Base-by-base conservation (phyloP, 345 rosid species). In the Trapa incisa region DNA sequence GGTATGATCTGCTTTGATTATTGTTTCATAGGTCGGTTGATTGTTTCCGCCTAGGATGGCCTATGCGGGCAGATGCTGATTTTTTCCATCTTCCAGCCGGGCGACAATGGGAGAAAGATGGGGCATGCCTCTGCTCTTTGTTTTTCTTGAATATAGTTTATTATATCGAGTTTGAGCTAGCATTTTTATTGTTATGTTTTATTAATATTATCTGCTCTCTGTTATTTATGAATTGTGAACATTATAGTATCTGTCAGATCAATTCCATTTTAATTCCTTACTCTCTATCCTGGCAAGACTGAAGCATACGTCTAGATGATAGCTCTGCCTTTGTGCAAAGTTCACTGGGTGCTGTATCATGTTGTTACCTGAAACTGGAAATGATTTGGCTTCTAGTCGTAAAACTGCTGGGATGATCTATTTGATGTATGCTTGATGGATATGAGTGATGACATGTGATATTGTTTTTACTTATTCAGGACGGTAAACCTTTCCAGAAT, bases 1-100 rank as follows among this genome's bases (percentile, higher is more conserved):
- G 37, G 45, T 32, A 38, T 65, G 37, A 56, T 43, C 9, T 41
- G 33, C 41, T 15, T 65, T 54, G 14, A 12, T 68, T 17, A 42
- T 37, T 52, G 42, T 10, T 61, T 38, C 41, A 64, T 73, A 95
- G 99, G 99, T 95, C 96, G 8, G 91, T 83, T 72, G 96, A 89
- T 78, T 95, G 99, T 79, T 95, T 95, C 74, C 92, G 98, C 45
- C 73, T 95, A 76, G 96, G 99, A 65, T 95, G 99, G 99, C 99
- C 99, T 50, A 95, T 95, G 99, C 94, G 98, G 65, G 87, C 84
- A 37, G 96, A 82, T 87, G 99, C 98, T 73, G 98, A 89, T 80
- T 95, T 95, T 83, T 95, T 95, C 79, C 69, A 74, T 56, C 62
- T 72, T 64, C 72, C 89, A 54, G 65, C 70, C 67, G 79, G 69